phyloP scores from a whole-genome alignment of 1,139 yeast species.

The Blastobotrys illinoisensis region DNA sequence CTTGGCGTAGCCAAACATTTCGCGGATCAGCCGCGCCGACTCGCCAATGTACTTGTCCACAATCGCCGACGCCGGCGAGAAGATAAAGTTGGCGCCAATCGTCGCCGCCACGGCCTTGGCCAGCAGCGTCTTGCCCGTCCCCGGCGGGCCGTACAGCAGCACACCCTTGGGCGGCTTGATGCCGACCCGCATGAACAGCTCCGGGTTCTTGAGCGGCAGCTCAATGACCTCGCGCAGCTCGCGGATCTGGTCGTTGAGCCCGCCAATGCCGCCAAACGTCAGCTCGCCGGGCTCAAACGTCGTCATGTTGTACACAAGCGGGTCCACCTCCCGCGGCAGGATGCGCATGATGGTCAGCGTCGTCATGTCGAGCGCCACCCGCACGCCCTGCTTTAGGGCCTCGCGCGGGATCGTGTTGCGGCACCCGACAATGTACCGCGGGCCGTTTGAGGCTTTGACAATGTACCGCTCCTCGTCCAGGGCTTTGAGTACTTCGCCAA shows the following conservation, averaged over 20 bases:
- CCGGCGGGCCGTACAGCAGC: conserved; percentile 96
- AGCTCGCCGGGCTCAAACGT: conserved; percentile 95
- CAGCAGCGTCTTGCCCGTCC: conserved; percentile 92
- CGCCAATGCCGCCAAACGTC: conserved; percentile 95
- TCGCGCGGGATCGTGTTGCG: conserved; percentile 87
- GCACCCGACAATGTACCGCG: conserved; percentile 96
- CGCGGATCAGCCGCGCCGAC: conserved; percentile 92
- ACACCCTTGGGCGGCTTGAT: conserved; percentile 99
- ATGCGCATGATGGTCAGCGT: conserved; percentile 97
- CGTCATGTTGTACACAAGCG: conserved; percentile 97
- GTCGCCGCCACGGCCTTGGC: conserved; percentile 99
- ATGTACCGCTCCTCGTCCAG: conserved; percentile 89
- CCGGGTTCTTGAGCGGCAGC: conserved; percentile 95
- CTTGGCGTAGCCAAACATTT: conserved; percentile 97
- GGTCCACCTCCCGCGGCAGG: conserved; percentile 97
- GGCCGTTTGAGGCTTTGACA: conserved; percentile 96
- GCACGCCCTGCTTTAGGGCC: conserved; percentile 81
- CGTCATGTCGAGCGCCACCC: conserved; percentile 97
- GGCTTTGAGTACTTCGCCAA: conserved; percentile 96
- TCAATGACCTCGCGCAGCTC: conserved; percentile 97
- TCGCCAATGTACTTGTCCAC: conserved; percentile 99
- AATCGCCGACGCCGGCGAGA: conserved; percentile 96
- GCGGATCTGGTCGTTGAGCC: conserved; percentile 89
- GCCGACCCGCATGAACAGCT: conserved; percentile 90
- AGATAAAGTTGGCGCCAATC: conserved; percentile 95